A percentile compares a stretch with the other conserved stretches of the same genome.
Evolutionary conservation across 2,329 filamentous ascomycete genomes (phyloP).

Genomic region (Zopfia rhizophila): DNA sequence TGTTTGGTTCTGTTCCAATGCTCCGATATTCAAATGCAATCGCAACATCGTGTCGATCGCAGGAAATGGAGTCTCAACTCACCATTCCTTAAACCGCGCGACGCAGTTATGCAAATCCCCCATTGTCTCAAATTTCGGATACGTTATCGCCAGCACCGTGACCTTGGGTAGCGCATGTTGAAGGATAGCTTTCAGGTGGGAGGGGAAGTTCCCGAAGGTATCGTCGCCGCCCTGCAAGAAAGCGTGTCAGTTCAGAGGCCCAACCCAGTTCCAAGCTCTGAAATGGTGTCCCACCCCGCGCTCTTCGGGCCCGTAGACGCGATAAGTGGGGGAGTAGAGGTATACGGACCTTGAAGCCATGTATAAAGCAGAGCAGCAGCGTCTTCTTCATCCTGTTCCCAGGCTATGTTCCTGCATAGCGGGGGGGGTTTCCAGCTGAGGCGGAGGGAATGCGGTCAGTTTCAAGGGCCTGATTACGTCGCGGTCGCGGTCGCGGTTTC

Average conservation of each 20-base stretch:
- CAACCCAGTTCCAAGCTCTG: not conserved
- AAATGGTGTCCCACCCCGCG: not conserved
- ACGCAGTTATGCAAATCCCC: conserved; percentile 79
- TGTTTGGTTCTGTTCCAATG: too few relatives aligned
- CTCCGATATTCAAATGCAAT: conserved; percentile 2
- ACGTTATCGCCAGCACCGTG: conserved; percentile 74
- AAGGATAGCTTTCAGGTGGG: conserved; percentile 73
- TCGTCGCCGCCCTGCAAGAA: conserved; percentile 73
- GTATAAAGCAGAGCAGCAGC: conserved; percentile 82
- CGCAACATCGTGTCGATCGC: too few relatives aligned
- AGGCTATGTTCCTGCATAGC: conserved; percentile 48
- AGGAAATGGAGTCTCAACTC: conserved; percentile 34
- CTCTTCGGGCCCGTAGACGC: conserved; percentile 2
- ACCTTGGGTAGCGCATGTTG: conserved; percentile 74
- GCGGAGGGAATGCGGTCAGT: too few relatives aligned
- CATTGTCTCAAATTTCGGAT: conserved; percentile 84
- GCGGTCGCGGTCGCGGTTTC: too few relatives aligned
- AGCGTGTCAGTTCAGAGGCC: not conserved
- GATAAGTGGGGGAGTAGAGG: too few relatives aligned
- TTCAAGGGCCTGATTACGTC: too few relatives aligned
- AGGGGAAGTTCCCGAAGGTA: conserved; percentile 82
- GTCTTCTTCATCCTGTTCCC: conserved; percentile 75
- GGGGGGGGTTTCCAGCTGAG: too few relatives aligned
- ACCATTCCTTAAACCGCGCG: conserved; percentile 79
- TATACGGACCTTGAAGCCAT: conserved; percentile 79